These are phyloP conservation scores for Pyricularia grisea DNA, from an alignment of 2,329 filamentous ascomycete genomes.

Conservation along the genomic window DNA sequence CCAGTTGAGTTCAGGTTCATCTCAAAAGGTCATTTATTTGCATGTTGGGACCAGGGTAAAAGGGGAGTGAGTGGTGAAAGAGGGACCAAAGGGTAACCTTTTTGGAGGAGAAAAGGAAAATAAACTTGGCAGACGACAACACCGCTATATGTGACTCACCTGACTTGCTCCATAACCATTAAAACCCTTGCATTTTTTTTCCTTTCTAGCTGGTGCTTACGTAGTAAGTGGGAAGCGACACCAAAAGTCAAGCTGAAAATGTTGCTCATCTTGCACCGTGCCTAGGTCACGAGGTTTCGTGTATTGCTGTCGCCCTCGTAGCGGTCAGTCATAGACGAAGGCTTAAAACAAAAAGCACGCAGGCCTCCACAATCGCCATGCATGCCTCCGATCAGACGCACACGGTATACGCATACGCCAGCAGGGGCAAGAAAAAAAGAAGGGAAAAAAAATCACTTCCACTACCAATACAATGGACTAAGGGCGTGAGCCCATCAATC, in stretches of 20 bases:
- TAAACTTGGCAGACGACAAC: not conserved
- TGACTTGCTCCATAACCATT: not conserved
- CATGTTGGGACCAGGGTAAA: not conserved
- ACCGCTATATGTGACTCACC: not conserved
- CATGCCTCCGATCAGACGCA: too few relatives aligned
- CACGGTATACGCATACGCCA: too few relatives aligned
- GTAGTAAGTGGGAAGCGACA: not conserved
- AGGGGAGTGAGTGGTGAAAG: not conserved
- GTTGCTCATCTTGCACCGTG: not conserved
- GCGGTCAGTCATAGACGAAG: not conserved
- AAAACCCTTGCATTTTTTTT: too few relatives aligned
- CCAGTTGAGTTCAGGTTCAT: not conserved
- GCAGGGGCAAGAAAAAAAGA: too few relatives aligned
- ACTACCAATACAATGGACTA: not conserved
- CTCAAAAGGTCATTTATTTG: not conserved
- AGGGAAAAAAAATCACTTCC: not conserved
- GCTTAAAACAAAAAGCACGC: not conserved
- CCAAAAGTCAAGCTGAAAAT: not conserved
- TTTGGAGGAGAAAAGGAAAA: not conserved
- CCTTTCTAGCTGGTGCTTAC: too few relatives aligned
- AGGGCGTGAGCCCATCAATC: not conserved
- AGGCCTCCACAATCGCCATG: too few relatives aligned
- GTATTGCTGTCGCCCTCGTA: not conserved
- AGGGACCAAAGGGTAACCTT: not conserved
- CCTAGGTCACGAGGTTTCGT: not conserved